phyloP scores from a whole-genome alignment of 352 stramenopile genomes.

The Globisporangium radiosum region DNA sequence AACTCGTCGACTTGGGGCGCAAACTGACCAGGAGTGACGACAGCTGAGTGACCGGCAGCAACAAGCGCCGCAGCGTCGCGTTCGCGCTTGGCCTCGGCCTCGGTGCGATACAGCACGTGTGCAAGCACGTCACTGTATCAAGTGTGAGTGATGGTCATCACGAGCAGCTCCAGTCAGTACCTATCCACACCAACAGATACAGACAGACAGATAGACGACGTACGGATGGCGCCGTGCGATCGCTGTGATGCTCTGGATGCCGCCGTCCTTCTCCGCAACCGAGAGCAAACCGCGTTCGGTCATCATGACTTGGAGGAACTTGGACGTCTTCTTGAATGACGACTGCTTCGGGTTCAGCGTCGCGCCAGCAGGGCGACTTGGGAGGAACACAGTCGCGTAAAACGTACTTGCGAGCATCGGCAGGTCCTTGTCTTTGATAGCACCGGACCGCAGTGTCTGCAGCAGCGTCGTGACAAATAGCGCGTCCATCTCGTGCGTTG shows the following conservation, averaged over 20 bases:
- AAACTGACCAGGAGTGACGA: constrained; percentile 46
- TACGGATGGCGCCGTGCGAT: constrained; percentile 66
- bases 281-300: constrained; percentile 33
- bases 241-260: constrained; percentile 70
- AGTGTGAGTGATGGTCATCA: not conserved
- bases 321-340: constrained; percentile 79
- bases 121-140: constrained; percentile 45
- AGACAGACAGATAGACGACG: constrained; percentile 12
- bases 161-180: no score
- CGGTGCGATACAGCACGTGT: constrained; percentile 46
- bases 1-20: constrained; percentile 63
- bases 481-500: constrained; percentile 69
- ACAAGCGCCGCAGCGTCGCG: constrained; percentile 33
- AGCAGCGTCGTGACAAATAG: constrained; percentile 56
- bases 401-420: constrained; percentile 79
- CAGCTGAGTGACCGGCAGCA: constrained; percentile 27
- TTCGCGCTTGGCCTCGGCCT: constrained; percentile 42
- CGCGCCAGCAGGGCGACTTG: constrained; percentile 40
- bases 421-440: constrained; percentile 66
- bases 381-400: constrained; percentile 58
- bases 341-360: constrained; percentile 71
- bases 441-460: constrained; percentile 44
- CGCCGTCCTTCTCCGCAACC: constrained; percentile 61
- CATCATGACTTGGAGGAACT: constrained; percentile 65
- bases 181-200: constrained; percentile 4